A percentile compares a stretch with the other conserved stretches of the same genome.
Evolutionary conservation across 2,329 filamentous ascomycete genomes (phyloP).

Genomic region (Stachybotrys chlorohalonatus): DNA sequence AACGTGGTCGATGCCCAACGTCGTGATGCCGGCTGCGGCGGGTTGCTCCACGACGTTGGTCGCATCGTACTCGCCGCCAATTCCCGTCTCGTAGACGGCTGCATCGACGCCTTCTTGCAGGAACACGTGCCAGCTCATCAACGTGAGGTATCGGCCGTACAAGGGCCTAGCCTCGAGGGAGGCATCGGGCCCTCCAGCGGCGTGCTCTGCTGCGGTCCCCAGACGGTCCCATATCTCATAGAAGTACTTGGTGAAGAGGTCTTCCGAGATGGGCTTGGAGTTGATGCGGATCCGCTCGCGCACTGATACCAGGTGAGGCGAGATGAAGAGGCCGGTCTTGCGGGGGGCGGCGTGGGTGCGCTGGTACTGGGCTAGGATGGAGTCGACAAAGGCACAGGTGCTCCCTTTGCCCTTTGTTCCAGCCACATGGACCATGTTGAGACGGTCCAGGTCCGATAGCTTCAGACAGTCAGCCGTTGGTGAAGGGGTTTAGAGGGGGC

Average conservation of each 20-base stretch:
- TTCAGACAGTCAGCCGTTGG: conserved; percentile 6
- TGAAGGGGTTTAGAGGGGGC: neutral
- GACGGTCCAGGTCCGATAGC: conserved; percentile 41
- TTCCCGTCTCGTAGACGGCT: conserved; percentile 57
- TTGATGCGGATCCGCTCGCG: conserved; percentile 59
- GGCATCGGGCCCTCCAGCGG: conserved; percentile 19
- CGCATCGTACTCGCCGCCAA: conserved; percentile 60
- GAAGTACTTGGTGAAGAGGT: conserved; percentile 55
- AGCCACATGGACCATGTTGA: conserved; percentile 62
- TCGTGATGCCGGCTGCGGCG: conserved; percentile 50
- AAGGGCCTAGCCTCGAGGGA: conserved; percentile 36
- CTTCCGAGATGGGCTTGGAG: conserved; percentile 46
- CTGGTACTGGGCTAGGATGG: conserved; percentile 48
- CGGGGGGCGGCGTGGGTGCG: conserved; percentile 19
- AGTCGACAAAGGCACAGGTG: conserved; percentile 59
- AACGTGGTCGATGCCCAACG: conserved; percentile 63
- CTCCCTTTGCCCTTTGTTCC: conserved; percentile 73
- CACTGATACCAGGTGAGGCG: conserved; percentile 58
- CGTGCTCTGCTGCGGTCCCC: conserved; percentile 19
- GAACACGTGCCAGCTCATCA: conserved; percentile 61
- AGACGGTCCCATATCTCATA: conserved; percentile 58
- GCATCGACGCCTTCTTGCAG: conserved; percentile 51
- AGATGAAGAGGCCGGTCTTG: conserved; percentile 57
- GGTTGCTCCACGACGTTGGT: conserved; percentile 57
- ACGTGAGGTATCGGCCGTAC: conserved; percentile 53